phyloP scores from a whole-genome alignment of 768 basidiomycete genomes.

The Gautieria morchelliformis region DNA sequence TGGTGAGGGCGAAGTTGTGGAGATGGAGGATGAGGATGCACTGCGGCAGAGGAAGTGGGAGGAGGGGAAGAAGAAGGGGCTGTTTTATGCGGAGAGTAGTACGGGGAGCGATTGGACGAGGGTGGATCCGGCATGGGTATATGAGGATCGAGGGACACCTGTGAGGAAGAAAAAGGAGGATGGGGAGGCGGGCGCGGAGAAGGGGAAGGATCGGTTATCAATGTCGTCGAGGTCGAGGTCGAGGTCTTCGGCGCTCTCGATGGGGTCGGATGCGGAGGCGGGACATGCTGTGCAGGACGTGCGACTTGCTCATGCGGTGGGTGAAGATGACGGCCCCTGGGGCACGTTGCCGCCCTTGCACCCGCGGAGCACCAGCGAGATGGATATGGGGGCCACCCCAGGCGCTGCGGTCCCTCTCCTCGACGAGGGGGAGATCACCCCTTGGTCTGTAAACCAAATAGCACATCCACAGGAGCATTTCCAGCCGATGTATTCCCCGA shows the following conservation, averaged over 20 bases:
- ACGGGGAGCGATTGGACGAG: constrained; percentile 6
- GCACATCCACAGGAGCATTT: neutral
- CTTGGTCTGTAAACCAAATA: neutral
- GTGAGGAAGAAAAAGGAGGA: constrained; percentile 19
- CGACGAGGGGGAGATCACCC: neutral
- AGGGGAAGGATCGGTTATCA: neutral
- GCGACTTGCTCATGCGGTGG: constrained; percentile 8
- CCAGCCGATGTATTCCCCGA: neutral
- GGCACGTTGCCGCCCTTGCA: constrained; percentile 11
- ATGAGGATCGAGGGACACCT: constrained; percentile 26
- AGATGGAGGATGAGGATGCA: constrained; percentile 25
- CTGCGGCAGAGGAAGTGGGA: constrained; percentile 31
- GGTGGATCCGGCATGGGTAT: constrained; percentile 24
- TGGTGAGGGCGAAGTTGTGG: constrained; percentile 17
- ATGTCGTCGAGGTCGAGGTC: neutral
- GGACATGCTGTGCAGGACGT: neutral
- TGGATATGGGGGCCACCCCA: neutral
- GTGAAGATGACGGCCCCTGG: constrained; percentile 10
- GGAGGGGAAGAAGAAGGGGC: constrained; percentile 21
- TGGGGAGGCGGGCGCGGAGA: constrained; percentile 9
- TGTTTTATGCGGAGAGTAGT: constrained; percentile 1
- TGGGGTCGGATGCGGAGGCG: constrained; percentile 8
- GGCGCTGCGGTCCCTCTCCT: constrained; percentile 24
- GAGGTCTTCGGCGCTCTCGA: constrained; percentile 1
- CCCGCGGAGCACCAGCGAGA: constrained; percentile 18